A percentile compares a stretch with the other conserved stretches of the same genome.
phyloP scores from a whole-genome alignment of 2,329 filamentous ascomycete species.

The Monilinia aucupariae region DNA sequence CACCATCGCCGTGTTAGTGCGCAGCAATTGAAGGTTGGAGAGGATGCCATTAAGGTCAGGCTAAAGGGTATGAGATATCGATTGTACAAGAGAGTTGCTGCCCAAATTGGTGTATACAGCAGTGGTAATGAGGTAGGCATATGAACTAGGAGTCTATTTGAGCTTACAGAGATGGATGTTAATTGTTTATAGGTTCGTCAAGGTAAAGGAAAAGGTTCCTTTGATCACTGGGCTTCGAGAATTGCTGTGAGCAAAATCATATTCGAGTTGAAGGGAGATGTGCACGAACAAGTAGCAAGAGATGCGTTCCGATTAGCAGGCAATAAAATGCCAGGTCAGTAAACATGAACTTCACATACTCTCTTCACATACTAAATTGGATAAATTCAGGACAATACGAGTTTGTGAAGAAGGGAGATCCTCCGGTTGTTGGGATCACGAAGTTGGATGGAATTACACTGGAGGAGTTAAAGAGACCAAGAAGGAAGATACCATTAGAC shows the following conservation, averaged over 20 bases:
- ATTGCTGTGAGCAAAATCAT: slow-evolving; percentile 86
- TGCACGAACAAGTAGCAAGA: slow-evolving; percentile 90
- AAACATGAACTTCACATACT: not conserved
- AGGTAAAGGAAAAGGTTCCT: slow-evolving; percentile 97
- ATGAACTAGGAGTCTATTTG: not conserved
- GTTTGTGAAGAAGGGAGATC: slow-evolving; percentile 88
- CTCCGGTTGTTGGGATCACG: slow-evolving; percentile 85
- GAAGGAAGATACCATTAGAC: slow-evolving; percentile 43
- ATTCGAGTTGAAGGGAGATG: slow-evolving; percentile 83
- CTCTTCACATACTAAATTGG: slow-evolving; percentile 27
- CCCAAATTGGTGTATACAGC: slow-evolving; percentile 91
- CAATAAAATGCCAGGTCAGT: slow-evolving; percentile 85
- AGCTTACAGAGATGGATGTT: slow-evolving; percentile 1
- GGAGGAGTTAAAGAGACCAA: slow-evolving; percentile 75
- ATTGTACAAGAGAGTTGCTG: slow-evolving; percentile 83
- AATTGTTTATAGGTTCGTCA: slow-evolving; percentile 65
- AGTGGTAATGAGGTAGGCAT: slow-evolving; percentile 78
- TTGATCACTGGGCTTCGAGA: slow-evolving; percentile 92
- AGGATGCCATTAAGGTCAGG: slow-evolving; percentile 86
- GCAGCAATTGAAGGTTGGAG: slow-evolving; percentile 78
- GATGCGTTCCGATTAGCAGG: slow-evolving; percentile 93
- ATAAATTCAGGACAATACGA: slow-evolving; percentile 65
- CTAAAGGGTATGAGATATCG: slow-evolving; percentile 88
- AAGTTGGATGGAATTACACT: slow-evolving; percentile 79
- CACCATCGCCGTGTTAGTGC: slow-evolving; percentile 88